Base-by-base conservation (phyloP, 768 basidiomycete genomes). In the Galerina sulciceps region DNA sequence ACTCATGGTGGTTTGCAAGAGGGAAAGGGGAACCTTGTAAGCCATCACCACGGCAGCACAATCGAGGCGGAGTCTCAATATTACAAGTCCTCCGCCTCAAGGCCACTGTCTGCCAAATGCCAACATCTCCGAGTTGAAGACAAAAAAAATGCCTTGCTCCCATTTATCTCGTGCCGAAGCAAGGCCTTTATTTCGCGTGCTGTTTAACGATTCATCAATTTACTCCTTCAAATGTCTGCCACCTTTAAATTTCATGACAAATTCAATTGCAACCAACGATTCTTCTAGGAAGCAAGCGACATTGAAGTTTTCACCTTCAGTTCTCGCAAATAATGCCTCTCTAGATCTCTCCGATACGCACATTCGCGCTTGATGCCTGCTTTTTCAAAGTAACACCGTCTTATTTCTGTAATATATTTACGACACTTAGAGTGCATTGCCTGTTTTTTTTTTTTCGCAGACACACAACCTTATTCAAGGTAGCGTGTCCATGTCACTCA, bases 1-100 rank as follows among this genome's bases (percentile, higher is more conserved):
- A 76, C 78, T 86, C 88, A 89, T 90, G 68, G 74, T 77, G 75
- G 67, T 67, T 50, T 50, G 63, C 61, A 66, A 58, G 67, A 63
- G 57, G 63, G 60, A 65, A 53, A 50, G 61, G 67, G 64, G 67
- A 53, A 53, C 26, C 48, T 54, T 62, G 50, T 35, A 61, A 61
- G 59, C 48, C 61, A 60, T 48, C 51, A 58, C n/a, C 55, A 40
- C 44, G 54, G 60, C 60, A 56, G 56, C 22, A 51, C 45, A 51
- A 51, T 63, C 40, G 22, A 56, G 46, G 57, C 74, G 74, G 74
- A 73, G 73, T 64, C 65, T 67, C 9, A 68, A 68, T 64, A 55
- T 44, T 55, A 43, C 41, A 47, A 50, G 51, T 57, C 51, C 35
- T 23, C 40, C 8, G 53, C 53, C 53, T 44, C 44, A 13, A 45